phyloP scores from a whole-genome alignment of 306 rosid genomes.

The Mucuna pruriens region DNA sequence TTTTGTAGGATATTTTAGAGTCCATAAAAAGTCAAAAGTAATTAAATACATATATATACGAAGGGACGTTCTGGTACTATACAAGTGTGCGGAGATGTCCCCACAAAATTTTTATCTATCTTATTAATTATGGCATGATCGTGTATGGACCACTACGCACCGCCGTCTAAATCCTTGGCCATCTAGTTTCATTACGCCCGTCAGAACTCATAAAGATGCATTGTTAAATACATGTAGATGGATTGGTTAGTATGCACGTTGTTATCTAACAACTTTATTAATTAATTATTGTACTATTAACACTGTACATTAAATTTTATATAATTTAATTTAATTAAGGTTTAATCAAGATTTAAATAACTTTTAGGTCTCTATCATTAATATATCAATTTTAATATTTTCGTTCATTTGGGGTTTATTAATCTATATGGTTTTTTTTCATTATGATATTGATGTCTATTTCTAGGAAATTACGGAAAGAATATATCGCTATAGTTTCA shows the following conservation, averaged over 20 bases:
- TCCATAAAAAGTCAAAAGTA: too few relatives aligned
- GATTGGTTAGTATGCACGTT: not conserved
- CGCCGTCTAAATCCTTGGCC: constrained; percentile 7
- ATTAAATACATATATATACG: too few relatives aligned
- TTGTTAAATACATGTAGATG: too few relatives aligned
- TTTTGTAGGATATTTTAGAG: too few relatives aligned
- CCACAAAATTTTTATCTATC: not conserved
- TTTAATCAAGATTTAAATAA: too few relatives aligned
- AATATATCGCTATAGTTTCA: not conserved
- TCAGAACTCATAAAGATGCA: not conserved
- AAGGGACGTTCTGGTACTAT: too few relatives aligned
- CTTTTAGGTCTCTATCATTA: too few relatives aligned
- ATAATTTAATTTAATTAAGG: too few relatives aligned
- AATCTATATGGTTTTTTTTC: not conserved
- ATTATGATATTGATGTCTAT: not conserved
- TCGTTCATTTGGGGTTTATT: not conserved
- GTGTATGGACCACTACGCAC: constrained; percentile 18
- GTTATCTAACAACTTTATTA: too few relatives aligned
- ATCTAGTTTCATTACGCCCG: constrained; percentile 15
- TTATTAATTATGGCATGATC: not conserved
- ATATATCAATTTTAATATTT: not conserved
- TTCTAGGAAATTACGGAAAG: too few relatives aligned
- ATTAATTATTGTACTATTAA: too few relatives aligned
- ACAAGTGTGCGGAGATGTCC: not conserved
- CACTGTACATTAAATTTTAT: too few relatives aligned